phyloP scores from a whole-genome alignment of 1,284 basidiomycete genomes.

The Sanghuangporus baumii region DNA sequence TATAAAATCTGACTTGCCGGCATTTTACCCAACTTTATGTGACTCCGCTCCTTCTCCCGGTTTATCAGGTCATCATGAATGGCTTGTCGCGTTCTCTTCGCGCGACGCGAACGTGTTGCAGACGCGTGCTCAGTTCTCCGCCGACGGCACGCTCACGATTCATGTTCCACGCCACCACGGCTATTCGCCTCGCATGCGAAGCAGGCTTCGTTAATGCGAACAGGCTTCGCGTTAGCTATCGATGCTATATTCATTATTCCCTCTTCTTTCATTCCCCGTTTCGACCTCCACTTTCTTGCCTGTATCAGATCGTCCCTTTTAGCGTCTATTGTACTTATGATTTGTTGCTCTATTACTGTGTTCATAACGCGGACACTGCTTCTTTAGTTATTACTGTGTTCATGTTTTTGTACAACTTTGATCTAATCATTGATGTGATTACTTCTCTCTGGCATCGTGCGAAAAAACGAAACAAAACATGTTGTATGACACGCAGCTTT shows the following conservation, averaged over 20 bases:
- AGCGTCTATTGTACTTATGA: background rate
- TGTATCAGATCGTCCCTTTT: background rate
- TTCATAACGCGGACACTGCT: background rate
- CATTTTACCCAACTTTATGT: background rate
- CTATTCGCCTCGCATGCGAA: constrained; percentile 1
- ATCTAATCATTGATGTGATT: background rate
- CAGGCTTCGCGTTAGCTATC: too few species aligned
- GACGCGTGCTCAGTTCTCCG: constrained; percentile 23
- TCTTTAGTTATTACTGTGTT: background rate
- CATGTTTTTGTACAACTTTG: background rate
- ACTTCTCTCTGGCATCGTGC: background rate
- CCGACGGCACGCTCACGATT: constrained; percentile 23
- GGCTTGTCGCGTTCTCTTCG: constrained; percentile 27
- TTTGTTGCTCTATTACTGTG: background rate
- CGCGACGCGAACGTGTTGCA: constrained; percentile 26
- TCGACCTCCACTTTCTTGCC: background rate
- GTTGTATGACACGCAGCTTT: background rate
- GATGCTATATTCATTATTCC: background rate
- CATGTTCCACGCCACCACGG: constrained; percentile 18
- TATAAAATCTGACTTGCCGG: background rate
- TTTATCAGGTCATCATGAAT: constrained; percentile 26
- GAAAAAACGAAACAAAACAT: background rate
- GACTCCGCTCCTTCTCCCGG: background rate
- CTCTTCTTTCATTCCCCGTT: background rate
- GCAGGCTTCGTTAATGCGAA: constrained; percentile 6